Percentiles rank a stretch among this genome's conserved stretches.
phyloP scores from a whole-genome alignment of 176 grass and related monocot genomes.

The Oryza coarctata region DNA sequence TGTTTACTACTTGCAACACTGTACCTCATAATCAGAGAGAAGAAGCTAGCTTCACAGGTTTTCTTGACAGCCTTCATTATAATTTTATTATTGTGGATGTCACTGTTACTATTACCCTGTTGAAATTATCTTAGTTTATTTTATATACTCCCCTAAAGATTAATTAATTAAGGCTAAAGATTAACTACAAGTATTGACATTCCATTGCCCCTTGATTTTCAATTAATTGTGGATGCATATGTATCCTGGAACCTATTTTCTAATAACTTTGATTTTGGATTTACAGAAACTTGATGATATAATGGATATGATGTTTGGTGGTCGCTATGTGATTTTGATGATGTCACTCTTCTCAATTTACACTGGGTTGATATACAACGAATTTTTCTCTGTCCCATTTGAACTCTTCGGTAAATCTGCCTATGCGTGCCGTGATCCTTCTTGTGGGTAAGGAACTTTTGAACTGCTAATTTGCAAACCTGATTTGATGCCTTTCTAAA shows the following conservation, averaged over 20 bases:
- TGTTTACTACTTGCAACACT: slow-evolving; percentile 68
- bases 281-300: slow-evolving; percentile 81
- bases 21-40: slow-evolving; percentile 72
- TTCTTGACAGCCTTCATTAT: slow-evolving; percentile 16
- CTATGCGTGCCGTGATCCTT: slow-evolving; percentile 72
- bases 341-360: slow-evolving; percentile 96
- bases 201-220: neutral
- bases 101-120: neutral
- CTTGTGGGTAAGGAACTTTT: slow-evolving; percentile 62
- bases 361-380: slow-evolving; percentile 90
- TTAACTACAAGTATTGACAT: neutral
- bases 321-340: slow-evolving; percentile 88
- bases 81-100: neutral
- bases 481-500: neutral
- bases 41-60: slow-evolving; percentile 89
- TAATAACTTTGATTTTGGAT: slow-evolving; percentile 5
- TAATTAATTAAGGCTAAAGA: neutral
- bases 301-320: slow-evolving; percentile 89
- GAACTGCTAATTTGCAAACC: neutral
- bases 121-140: neutral
- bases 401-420: slow-evolving; percentile 87
- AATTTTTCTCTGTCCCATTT: slow-evolving; percentile 98
- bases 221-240: neutral
- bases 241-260: neutral
- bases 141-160: neutral